A percentile compares a stretch with the other conserved stretches of the same genome.
phyloP scores from a whole-genome alignment of 2,329 filamentous ascomycete genomes.

The Aspergillus fumigatiaffinis region DNA sequence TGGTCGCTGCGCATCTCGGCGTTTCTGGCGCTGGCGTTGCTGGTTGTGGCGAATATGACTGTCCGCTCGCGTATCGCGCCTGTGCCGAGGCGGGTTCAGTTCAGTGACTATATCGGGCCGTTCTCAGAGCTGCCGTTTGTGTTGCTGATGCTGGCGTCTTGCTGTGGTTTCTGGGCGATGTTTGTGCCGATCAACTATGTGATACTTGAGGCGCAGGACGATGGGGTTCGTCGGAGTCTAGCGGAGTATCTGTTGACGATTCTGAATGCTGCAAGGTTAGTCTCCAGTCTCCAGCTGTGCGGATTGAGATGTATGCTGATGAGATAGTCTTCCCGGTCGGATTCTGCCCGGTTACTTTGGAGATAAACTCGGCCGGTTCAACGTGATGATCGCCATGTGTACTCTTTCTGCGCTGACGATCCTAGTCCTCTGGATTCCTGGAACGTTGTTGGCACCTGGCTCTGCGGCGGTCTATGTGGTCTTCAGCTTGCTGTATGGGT shows the following conservation, averaged over 20 bases:
- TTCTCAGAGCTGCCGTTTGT: slow-evolving; percentile 47
- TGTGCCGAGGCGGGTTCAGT: slow-evolving; percentile 11
- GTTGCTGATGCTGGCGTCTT: slow-evolving; percentile 45
- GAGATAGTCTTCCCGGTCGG: slow-evolving; percentile 49
- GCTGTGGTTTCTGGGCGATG: slow-evolving; percentile 58
- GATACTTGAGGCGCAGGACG: slow-evolving; percentile 42
- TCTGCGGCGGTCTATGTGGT: slow-evolving; percentile 56
- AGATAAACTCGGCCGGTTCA: slow-evolving; percentile 44
- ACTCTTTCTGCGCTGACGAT: slow-evolving; percentile 44
- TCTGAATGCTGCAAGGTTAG: slow-evolving; percentile 44
- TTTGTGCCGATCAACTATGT: slow-evolving; percentile 56
- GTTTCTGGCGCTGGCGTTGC: slow-evolving; percentile 58
- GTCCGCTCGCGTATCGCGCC: slow-evolving; percentile 45
- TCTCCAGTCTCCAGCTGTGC: neutral
- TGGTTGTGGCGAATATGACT: slow-evolving; percentile 51
- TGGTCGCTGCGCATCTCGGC: slow-evolving; percentile 55
- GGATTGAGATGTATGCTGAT: neutral
- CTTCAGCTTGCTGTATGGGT: slow-evolving; percentile 63
- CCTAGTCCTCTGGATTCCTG: slow-evolving; percentile 50
- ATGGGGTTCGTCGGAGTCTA: slow-evolving; percentile 48
- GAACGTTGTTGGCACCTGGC: slow-evolving; percentile 30
- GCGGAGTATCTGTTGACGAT: slow-evolving; percentile 53
- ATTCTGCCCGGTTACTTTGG: slow-evolving; percentile 53
- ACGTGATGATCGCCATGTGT: slow-evolving; percentile 29
- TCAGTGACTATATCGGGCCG: slow-evolving; percentile 15